Evolutionary conservation across 1,139 yeast species (phyloP).

Genomic region (Geotrichum reessii): DNA sequence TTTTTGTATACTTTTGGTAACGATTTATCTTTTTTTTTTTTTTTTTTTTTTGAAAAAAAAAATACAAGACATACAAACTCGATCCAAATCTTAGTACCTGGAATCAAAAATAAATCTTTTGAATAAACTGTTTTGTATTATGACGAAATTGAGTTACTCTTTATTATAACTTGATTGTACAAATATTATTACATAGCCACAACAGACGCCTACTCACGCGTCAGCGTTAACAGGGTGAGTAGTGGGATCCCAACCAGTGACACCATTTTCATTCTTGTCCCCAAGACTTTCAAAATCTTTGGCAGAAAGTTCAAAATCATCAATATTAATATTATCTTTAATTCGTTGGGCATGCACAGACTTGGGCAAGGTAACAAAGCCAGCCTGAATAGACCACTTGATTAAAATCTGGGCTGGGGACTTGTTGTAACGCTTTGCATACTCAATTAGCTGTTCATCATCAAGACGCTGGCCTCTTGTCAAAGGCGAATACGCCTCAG

Average conservation of each 20-base stretch:
- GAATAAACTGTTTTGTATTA: too few species aligned
- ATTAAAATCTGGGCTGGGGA: slow-evolving; percentile 46
- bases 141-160: too few species aligned
- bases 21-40: too few species aligned
- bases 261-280: slow-evolving; percentile 30
- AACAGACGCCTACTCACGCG: slow-evolving; percentile 20
- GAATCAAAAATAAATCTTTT: too few species aligned
- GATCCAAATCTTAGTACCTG: too few species aligned
- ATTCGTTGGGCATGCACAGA: slow-evolving; percentile 51
- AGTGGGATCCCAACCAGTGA: slow-evolving; percentile 22
- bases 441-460: slow-evolving; percentile 39
- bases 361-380: slow-evolving; percentile 65
- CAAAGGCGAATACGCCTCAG: slow-evolving; percentile 75
- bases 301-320: too few species aligned
- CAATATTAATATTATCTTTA: slow-evolving; percentile 42
- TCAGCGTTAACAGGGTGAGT: not conserved
- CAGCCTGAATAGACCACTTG: slow-evolving; percentile 28
- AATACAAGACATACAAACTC: too few species aligned
- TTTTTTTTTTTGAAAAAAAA: too few species aligned
- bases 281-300: slow-evolving; percentile 34
- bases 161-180: too few species aligned
- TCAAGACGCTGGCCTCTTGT: slow-evolving; percentile 41
- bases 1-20: too few species aligned
- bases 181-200: too few species aligned
- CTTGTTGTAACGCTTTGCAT: slow-evolving; percentile 40